phyloP scores from a whole-genome alignment of 805 yeast genomes.

The Yamadazyma phyllophila region DNA sequence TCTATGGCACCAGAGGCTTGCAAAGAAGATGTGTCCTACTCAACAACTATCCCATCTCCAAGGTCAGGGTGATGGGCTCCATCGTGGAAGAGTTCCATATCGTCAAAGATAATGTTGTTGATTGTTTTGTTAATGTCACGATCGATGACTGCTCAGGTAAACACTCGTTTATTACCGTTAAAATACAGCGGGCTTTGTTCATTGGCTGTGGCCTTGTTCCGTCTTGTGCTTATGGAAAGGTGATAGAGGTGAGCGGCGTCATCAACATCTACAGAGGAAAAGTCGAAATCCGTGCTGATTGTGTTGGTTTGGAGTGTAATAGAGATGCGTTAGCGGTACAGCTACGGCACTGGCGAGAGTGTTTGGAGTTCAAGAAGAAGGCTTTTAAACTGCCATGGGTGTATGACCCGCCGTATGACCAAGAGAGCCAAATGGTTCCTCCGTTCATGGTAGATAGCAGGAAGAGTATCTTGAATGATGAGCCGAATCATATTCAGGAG shows the following conservation, averaged over 20 bases:
- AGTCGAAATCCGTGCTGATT: conserved; percentile 14
- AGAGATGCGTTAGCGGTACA: conserved; percentile 22
- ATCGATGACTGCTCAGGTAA: conserved; percentile 37
- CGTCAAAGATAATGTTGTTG: conserved; percentile 9
- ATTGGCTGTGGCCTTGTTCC: conserved; percentile 15
- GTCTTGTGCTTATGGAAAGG: conserved; percentile 20
- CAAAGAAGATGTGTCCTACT: conserved; percentile 17
- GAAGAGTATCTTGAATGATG: background rate
- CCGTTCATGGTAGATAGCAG: background rate
- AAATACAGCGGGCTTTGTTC: conserved; percentile 14
- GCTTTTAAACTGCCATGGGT: conserved; percentile 28
- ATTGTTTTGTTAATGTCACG: conserved; percentile 18
- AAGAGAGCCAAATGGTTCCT: background rate
- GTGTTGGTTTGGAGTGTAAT: conserved; percentile 16
- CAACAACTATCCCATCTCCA: conserved; percentile 34
- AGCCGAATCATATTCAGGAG: background rate
- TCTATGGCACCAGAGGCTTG: conserved; percentile 20
- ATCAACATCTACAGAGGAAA: conserved; percentile 2
- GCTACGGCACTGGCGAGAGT: conserved; percentile 26
- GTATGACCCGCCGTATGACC: background rate
- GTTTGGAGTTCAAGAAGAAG: conserved; percentile 19
- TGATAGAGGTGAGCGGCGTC: conserved; percentile 25
- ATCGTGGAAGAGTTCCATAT: conserved; percentile 22
- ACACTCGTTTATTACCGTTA: conserved; percentile 26
- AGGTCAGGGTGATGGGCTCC: conserved; percentile 25